A percentile compares a stretch with the other conserved stretches of the same genome.
phyloP scores from a whole-genome alignment of 768 basidiomycete genomes.

The Rhizopogon salebrosus region DNA sequence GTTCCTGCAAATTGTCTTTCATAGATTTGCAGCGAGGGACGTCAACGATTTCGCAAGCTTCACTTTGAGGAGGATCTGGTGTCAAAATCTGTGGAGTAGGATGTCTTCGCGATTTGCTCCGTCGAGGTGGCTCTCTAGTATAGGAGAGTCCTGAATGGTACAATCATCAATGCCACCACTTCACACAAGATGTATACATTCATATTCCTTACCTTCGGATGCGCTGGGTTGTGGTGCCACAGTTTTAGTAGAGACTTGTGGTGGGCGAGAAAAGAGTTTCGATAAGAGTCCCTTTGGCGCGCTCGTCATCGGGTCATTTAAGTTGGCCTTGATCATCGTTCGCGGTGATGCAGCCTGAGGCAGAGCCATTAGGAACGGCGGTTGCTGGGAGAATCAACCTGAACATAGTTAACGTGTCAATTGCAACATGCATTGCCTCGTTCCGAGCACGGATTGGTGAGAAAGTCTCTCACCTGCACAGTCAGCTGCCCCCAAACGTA shows the following conservation, averaged over 20 bases:
- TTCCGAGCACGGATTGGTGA: no score
- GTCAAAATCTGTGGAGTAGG: neutral
- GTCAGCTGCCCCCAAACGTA: neutral
- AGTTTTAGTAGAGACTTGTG: neutral
- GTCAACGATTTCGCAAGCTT: neutral
- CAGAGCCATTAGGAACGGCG: neutral
- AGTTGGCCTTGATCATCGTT: no score
- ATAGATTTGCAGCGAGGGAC: constrained; percentile 1
- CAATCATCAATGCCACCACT: neutral
- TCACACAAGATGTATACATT: neutral
- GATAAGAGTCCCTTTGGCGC: neutral
- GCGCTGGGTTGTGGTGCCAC: neutral
- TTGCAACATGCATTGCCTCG: neutral
- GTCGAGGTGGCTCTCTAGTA: neutral
- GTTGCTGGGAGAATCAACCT: neutral
- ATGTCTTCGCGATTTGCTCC: neutral
- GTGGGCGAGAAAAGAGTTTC: neutral
- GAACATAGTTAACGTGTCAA: neutral
- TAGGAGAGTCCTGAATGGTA: neutral
- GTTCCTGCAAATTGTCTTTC: constrained; percentile 1
- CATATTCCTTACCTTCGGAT: neutral
- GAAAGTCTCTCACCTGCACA: neutral
- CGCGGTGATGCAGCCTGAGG: no score
- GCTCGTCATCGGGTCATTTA: neutral
- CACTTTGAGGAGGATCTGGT: no score